Evolutionary conservation across 306 rosid species (phyloP), one percentile per base, ranked within the genome.

Genomic region (Myrica gale): DNA sequence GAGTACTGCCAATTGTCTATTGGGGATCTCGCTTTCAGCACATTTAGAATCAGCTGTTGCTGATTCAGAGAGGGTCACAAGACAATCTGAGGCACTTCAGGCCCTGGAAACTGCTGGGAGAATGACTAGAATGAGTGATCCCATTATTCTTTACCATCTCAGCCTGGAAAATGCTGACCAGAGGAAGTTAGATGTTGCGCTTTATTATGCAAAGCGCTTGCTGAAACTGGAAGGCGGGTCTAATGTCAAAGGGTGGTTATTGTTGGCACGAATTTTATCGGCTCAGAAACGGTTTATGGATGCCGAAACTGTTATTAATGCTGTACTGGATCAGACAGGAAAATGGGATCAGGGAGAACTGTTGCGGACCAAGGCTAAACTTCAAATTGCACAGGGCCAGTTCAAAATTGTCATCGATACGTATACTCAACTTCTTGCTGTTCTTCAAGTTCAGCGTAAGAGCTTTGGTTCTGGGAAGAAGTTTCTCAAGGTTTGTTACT

Each of bases 331-430:
- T 78, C 92, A 90, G 82, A 89, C 97, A 39, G 93, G 88, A 70
- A 90, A 82, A 84, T 96, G 99, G 99, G 96, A 96, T 72, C 98
- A 88, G 88, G 97, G 93, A 72, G 88, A 85, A 68, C 73, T 90
- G 75, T 83, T 92, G 85, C 84, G 88, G 74, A 90, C 93, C 54
- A 96, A 90, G 88, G 99, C 97, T 57, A 92, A 92, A 84, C 87
- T 96, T 77, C 86, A 87, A 83, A 75, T 85, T 71, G 92, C 90
- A 0, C 96, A 92, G 82, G 96, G 89, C 75, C 88, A 83, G 76
- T 80, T 96, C 69, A 86, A 71, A 73, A 80, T 85, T 78, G 97
- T 96, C 79, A 79, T 88, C 72, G 91, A 84, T 21, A 92, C 89
- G 44, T 92, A 88, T 21, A 80, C 81, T 79, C 91, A 82, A 46